phyloP scores from a whole-genome alignment of 345 rosid species.

The Euphorbia tirucalli region DNA sequence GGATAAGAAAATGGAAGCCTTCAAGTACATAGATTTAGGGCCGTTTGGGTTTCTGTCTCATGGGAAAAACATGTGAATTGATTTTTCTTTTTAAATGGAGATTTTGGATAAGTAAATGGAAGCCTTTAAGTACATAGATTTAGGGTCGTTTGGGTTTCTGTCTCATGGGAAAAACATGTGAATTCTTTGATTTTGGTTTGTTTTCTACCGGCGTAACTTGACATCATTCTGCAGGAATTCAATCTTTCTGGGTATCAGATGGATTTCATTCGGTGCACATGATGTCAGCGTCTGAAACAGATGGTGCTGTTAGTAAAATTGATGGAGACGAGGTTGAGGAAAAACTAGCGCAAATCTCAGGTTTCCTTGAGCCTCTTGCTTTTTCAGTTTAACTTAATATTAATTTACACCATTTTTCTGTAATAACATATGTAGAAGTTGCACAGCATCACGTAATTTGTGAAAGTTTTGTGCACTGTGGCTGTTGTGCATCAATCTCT shows the following conservation, averaged over 20 bases:
- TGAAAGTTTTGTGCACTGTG: background rate
- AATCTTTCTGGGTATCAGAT: conserved; percentile 69
- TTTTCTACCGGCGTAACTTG: too few species aligned
- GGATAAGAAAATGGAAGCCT: too few species aligned
- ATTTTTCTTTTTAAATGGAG: background rate
- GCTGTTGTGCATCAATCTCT: background rate
- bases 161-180: conserved; percentile 4
- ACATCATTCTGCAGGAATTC: conserved; percentile 51
- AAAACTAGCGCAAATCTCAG: conserved; percentile 42
- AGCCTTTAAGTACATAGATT: background rate
- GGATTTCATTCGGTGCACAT: conserved; percentile 56
- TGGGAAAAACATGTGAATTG: too few species aligned
- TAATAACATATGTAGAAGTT: too few species aligned
- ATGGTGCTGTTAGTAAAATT: conserved; percentile 35
- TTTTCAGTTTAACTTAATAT: too few species aligned
- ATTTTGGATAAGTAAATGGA: background rate
- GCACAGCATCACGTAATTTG: too few species aligned
- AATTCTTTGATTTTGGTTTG: background rate
- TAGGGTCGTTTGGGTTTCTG: background rate
- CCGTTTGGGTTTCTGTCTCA: too few species aligned
- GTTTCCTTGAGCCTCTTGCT: conserved; percentile 38
- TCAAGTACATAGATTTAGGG: too few species aligned
- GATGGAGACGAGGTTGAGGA: conserved; percentile 39
- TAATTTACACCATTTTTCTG: too few species aligned
- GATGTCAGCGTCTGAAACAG: conserved; percentile 41